These are phyloP conservation scores for Candolleomyces eurysporus DNA, from an alignment of 768 basidiomycete species.

Conservation along the genomic window DNA sequence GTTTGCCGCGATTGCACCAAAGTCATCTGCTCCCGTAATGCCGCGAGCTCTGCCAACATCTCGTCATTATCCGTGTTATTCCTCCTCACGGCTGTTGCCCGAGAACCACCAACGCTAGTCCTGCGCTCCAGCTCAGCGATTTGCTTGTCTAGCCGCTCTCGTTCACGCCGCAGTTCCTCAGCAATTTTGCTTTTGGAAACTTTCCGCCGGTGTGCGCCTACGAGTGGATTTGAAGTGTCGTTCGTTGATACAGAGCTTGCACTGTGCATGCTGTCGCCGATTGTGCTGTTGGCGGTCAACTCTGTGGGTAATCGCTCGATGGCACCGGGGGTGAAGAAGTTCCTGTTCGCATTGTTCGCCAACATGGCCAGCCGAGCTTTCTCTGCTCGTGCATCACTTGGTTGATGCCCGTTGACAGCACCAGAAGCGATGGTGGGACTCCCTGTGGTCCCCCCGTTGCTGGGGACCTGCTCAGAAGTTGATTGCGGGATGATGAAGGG, in stretches of 20 bases:
- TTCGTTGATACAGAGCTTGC: neutral
- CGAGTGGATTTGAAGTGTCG: neutral
- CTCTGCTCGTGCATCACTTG: neutral
- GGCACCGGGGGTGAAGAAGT: neutral
- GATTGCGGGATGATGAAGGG: constrained; percentile 3
- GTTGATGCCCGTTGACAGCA: too few species aligned
- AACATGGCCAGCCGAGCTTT: neutral
- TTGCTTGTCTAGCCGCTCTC: constrained; percentile 6
- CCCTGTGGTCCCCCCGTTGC: neutral
- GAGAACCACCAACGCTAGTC: neutral
- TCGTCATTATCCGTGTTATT: neutral
- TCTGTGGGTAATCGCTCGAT: constrained; percentile 1
- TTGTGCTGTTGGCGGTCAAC: neutral
- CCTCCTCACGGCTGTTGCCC: neutral
- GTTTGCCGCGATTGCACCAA: neutral
- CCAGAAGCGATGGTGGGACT: neutral
- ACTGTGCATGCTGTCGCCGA: neutral
- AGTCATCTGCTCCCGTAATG: constrained; percentile 4
- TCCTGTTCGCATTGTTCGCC: neutral
- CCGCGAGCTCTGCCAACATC: constrained; percentile 2
- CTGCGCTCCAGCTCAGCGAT: constrained; percentile 5
- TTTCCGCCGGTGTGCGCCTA: neutral
- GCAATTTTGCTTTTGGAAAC: neutral
- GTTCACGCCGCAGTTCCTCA: constrained; percentile 6
- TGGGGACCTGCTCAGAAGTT: neutral